Evolutionary conservation across 2,329 filamentous ascomycete species (phyloP), one percentile per base, ranked within the genome.

Genomic region (Cordyceps fumosorosea): DNA sequence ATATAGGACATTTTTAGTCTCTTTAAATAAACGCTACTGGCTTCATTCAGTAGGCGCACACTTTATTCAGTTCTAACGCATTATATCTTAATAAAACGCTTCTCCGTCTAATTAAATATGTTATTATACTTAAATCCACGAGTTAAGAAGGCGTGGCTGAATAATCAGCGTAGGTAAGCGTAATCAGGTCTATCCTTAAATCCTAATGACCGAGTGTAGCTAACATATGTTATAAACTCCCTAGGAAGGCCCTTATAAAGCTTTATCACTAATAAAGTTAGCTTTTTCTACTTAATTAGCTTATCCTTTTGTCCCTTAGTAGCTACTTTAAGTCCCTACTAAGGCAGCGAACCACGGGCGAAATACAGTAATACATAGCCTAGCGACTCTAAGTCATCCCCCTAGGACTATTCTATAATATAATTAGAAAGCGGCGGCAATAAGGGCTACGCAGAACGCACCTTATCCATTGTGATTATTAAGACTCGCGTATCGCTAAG

Each of bases 161-260:
- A 90, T 73, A 90, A 89, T 81, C 87, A 87, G 73, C 87, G 85
- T 60, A 90, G 84, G 76, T 90, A 89, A 10, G 84, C 86, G 77
- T 91, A 91, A 74, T 90, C 85, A 12, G 88, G 88, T 80, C 89
- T 89, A 77, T 90, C 87, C 69, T 89, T 84, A 75, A 90, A 90
- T 70, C 84, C 83, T 64, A 90, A 84, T 56, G 85, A 88, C 65
- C 87, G 85, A 62, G 86, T 89, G 80, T 90, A 90, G 80, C 89
- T 88, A 67, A 90, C 79, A 75, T 90, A 90, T 73, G 87, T 89
- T 74, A 85, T 86, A 69, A 91, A 90, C 75, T 90, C 88, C 69
- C 87, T 86, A 61, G 88, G 88, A 76, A 90, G 88, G 66, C 86
- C 88, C 74, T 86, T 84, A 81, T 87, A 90, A 62, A 91, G 84